Base-by-base conservation (phyloP, 2,329 filamentous ascomycete genomes). In the Aspergillus terreus region DNA sequence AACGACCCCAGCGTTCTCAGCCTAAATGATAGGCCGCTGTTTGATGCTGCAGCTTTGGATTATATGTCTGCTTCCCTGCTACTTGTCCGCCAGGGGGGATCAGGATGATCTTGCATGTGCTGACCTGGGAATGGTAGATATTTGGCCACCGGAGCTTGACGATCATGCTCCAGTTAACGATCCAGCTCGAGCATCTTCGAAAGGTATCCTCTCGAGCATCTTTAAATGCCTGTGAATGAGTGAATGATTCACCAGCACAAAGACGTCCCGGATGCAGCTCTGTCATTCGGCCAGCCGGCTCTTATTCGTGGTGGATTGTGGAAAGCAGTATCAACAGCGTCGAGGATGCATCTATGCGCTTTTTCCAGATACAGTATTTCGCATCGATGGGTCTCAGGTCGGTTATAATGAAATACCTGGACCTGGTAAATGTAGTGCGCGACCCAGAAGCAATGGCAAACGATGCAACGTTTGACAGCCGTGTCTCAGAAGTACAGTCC, bases 61-160 rank as follows among this genome's bases (percentile, higher is more conserved):
- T 58, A 53, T 56, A 56, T 32, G 52, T 55, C 41, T 47, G 35
- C 49, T 42, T 19, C 17, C 45, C 23, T 17, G 44, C 44, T 19
- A 19, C 17, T 3, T 2, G 17, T 19, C 17, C 17, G 17, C 17
- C 35, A 17, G 17, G 43, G 35, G 33, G 19, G n/a, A 35, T 40
- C 17, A 11, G 45, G 6, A 44, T 47, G 33, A 35, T 35, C 48
- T 46, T 42, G 43, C 42, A 48, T 15, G 42, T 45, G 43, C 54
- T 52, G 44, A 54, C 47, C 3, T 32, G n/a, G 14, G 17, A 21
- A 47, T 57, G 47, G 42, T 53, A 57, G 55, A 53, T 47, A 55
- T 57, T 17, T 57, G 53, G 49, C 51, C 54, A 35, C 46, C 32
- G 19, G 48, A 51, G 54, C 42, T 53, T 23, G 50, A 48, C 21